These are phyloP conservation scores for Colletotrichum sp. DNA, from an alignment of 2,329 filamentous ascomycete genomes.

Conservation along the genomic window DNA sequence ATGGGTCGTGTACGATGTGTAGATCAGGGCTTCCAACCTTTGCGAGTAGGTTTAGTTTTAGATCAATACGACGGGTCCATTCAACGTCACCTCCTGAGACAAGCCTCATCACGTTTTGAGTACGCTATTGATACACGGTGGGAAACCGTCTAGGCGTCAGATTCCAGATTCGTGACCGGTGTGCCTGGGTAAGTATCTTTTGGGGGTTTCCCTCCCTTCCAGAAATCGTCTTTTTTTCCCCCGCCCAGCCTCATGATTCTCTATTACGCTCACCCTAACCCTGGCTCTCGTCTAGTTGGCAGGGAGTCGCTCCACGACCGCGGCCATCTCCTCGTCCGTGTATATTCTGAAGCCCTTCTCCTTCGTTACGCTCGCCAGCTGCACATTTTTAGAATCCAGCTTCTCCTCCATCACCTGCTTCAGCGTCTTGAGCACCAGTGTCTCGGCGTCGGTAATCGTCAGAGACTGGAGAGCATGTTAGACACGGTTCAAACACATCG, in stretches of 20 bases:
- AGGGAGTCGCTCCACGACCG: conserved; percentile 83
- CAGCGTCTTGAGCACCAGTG: conserved; percentile 92
- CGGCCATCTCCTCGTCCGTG: conserved; percentile 95
- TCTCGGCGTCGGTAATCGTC: conserved; percentile 91
- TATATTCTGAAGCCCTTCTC: conserved; percentile 99
- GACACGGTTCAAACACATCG: neutral
- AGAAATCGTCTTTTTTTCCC: neutral
- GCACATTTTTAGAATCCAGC: conserved; percentile 97
- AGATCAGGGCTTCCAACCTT: neutral
- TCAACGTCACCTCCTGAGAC: neutral
- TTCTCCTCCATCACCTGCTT: conserved; percentile 99
- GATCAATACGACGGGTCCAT: neutral
- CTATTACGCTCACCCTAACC: neutral
- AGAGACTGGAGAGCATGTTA: conserved; percentile 65
- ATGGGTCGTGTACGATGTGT: neutral
- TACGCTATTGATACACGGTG: conserved; percentile 20
- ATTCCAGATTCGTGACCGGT: conserved; percentile 6
- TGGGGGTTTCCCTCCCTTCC: neutral
- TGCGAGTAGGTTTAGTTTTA: neutral
- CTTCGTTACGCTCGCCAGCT: conserved; percentile 96
- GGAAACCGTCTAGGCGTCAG: conserved; percentile 7
- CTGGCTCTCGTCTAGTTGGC: conserved; percentile 53
- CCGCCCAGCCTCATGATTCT: neutral
- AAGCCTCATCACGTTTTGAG: conserved; percentile 14
- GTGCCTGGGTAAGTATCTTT: neutral